Conservation (phyloP, 805 yeast genomes). For the Metschnikowia reukaufii region DNA sequence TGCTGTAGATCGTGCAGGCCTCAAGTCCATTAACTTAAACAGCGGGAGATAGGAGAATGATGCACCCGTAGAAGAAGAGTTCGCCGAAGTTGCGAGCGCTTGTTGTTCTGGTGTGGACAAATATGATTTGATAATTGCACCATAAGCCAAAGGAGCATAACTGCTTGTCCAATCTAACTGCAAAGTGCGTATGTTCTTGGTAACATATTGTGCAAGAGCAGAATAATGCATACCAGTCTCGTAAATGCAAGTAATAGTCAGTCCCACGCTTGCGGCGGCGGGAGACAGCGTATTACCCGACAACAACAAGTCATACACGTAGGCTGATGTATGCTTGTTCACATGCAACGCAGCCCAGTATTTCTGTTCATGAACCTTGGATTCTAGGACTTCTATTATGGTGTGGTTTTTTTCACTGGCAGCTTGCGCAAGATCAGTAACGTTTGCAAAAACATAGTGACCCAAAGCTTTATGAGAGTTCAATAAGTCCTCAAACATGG, state of each 20-base stretch:
- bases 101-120: slow-evolving; percentile 19
- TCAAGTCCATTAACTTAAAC: slow-evolving; percentile 23
- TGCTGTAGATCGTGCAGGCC: slow-evolving; percentile 23
- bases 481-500: slow-evolving; percentile 22
- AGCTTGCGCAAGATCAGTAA: slow-evolving; percentile 12
- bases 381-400: slow-evolving; percentile 20
- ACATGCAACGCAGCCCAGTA: slow-evolving; percentile 34
- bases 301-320: slow-evolving; percentile 20
- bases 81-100: slow-evolving; percentile 13
- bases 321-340: slow-evolving; percentile 27
- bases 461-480: slow-evolving; percentile 17
- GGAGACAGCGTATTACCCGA: slow-evolving; percentile 16
- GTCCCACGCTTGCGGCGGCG: slow-evolving; percentile 19
- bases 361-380: slow-evolving; percentile 27
- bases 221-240: slow-evolving; percentile 33
- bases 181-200: slow-evolving; percentile 21
- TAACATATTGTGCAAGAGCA: slow-evolving; percentile 37
- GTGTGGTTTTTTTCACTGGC: slow-evolving; percentile 24
- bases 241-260: slow-evolving; percentile 24
- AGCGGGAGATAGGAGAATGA: slow-evolving; percentile 25
- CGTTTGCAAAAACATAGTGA: slow-evolving; percentile 20
- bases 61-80: slow-evolving; percentile 13
- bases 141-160: slow-evolving; percentile 24
- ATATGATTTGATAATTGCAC: slow-evolving; percentile 15
- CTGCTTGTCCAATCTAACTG: slow-evolving; percentile 24